Percentiles rank a stretch among this genome's conserved stretches.
Conservation (phyloP, 176 grass and related monocot genomes). For the Cenchrus americanus region DNA sequence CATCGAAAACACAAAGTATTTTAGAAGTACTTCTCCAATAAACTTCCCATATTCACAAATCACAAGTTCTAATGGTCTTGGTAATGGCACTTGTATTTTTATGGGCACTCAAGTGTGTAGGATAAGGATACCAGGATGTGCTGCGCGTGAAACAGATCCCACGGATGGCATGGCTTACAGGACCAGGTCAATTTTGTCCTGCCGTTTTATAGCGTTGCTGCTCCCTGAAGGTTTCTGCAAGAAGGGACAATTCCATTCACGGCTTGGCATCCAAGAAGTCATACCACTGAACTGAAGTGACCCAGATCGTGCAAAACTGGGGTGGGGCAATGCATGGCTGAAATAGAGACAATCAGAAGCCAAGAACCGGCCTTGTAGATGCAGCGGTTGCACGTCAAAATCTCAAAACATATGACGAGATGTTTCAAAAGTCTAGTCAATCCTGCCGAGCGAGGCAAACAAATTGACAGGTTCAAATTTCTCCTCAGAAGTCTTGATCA, state of each 20-base stretch:
- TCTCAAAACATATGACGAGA: not conserved
- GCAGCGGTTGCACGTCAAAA: not conserved
- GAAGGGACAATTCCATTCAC: not conserved
- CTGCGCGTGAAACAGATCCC: no score
- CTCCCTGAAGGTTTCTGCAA: slow-evolving; percentile 11
- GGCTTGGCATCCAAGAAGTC: not conserved
- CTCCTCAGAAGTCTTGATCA: slow-evolving; percentile 12
- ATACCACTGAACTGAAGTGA: not conserved
- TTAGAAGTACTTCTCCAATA: no score
- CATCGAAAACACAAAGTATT: no score
- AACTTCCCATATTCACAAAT: no score
- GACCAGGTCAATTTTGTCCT: not conserved
- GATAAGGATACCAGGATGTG: no score
- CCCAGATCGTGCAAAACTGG: not conserved
- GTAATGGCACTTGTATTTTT: no score
- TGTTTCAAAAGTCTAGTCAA: slow-evolving; percentile 11
- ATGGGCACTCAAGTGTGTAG: no score
- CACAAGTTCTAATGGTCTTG: no score
- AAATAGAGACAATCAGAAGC: not conserved
- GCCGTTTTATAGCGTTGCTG: slow-evolving; percentile 1
- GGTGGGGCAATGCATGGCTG: not conserved
- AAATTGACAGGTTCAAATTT: not conserved
- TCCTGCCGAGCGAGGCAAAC: not conserved
- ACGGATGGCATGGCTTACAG: not conserved
- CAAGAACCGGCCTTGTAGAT: not conserved